Percentiles rank a stretch among this genome's conserved stretches.
These are phyloP conservation scores for Aspergillus sp. DNA, from an alignment of 2,329 filamentous ascomycete genomes.

Conservation along the genomic window DNA sequence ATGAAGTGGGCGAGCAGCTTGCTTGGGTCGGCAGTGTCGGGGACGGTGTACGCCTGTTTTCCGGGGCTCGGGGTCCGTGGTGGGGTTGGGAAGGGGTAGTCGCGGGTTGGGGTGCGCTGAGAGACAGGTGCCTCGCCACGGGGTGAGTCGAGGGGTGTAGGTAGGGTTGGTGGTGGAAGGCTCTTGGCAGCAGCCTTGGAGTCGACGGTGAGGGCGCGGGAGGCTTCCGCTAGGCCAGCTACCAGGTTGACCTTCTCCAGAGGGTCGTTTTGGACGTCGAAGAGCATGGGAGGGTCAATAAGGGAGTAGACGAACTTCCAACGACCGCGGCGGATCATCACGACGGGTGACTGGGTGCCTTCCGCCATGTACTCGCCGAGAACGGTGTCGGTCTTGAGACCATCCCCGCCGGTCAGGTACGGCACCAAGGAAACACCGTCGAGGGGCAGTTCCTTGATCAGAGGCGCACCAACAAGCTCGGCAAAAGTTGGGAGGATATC, in stretches of 20 bases:
- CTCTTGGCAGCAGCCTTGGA: conserved; percentile 42
- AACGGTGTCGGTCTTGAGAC: conserved; percentile 73
- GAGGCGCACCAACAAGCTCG: conserved; percentile 74
- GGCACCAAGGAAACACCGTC: conserved; percentile 82
- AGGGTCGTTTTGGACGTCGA: conserved; percentile 76
- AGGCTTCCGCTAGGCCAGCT: conserved; percentile 42
- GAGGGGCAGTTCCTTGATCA: conserved; percentile 74
- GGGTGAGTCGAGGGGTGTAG: conserved; percentile 40
- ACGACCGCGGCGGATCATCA: conserved; percentile 88
- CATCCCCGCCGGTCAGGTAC: conserved; percentile 67
- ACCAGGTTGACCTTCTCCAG: conserved; percentile 74
- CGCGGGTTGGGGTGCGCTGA: conserved; percentile 25
- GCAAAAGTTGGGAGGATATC: conserved; percentile 89
- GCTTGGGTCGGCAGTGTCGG: conserved; percentile 38
- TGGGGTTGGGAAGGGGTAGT: conserved; percentile 41
- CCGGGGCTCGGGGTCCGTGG: conserved; percentile 46
- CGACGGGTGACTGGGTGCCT: conserved; percentile 82
- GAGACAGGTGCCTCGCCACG: conserved; percentile 32
- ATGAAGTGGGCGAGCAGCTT: conserved; percentile 68
- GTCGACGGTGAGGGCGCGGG: not conserved
- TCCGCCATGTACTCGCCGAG: conserved; percentile 95
- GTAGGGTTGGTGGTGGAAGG: conserved; percentile 29
- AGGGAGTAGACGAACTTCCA: conserved; percentile 94
- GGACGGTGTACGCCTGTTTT: conserved; percentile 38
- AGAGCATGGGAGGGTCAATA: conserved; percentile 82